Evolutionary conservation across 2,329 filamentous ascomycete species (phyloP).

Genomic region (Chaetomium sp.): DNA sequence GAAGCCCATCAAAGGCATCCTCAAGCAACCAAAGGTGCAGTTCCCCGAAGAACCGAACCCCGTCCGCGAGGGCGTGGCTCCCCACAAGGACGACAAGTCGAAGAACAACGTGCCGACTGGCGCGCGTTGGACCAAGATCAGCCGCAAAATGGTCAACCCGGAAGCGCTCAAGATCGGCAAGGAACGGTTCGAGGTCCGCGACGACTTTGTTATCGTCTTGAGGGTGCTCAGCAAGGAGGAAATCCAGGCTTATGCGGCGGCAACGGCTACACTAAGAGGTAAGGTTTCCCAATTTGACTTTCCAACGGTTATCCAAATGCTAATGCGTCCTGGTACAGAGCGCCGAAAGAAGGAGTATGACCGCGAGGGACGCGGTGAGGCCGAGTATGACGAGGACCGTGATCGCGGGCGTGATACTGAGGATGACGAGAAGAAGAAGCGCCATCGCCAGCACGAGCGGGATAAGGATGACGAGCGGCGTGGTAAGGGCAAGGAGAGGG

Average conservation of each 20-base stretch:
- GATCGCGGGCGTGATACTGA: constrained; percentile 40
- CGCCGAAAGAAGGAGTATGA: constrained; percentile 48
- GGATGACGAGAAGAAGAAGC: constrained; percentile 38
- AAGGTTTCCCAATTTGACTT: constrained; percentile 37
- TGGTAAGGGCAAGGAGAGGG: constrained; percentile 36
- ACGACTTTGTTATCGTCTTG: constrained; percentile 91
- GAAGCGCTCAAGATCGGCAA: constrained; percentile 84
- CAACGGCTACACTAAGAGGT: constrained; percentile 82
- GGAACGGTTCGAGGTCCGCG: constrained; percentile 87
- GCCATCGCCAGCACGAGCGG: constrained; percentile 38
- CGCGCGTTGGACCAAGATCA: constrained; percentile 92
- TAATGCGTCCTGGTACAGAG: constrained; percentile 36
- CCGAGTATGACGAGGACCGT: constrained; percentile 39
- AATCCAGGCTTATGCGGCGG: constrained; percentile 82
- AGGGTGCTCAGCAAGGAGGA: constrained; percentile 85
- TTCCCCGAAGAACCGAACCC: constrained; percentile 87
- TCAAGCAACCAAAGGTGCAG: constrained; percentile 77
- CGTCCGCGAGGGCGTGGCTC: constrained; percentile 85
- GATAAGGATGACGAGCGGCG: constrained; percentile 40
- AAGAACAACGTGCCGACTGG: constrained; percentile 73
- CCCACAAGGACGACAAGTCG: constrained; percentile 82
- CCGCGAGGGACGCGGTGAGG: constrained; percentile 35
- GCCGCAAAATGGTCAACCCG: constrained; percentile 83
- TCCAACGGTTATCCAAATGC: constrained; percentile 4
- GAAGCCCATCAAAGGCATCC: constrained; percentile 77